These are phyloP conservation scores for Aspergillus avenaceus DNA, from an alignment of 495 filamentous ascomycete species.

Conservation along the genomic window DNA sequence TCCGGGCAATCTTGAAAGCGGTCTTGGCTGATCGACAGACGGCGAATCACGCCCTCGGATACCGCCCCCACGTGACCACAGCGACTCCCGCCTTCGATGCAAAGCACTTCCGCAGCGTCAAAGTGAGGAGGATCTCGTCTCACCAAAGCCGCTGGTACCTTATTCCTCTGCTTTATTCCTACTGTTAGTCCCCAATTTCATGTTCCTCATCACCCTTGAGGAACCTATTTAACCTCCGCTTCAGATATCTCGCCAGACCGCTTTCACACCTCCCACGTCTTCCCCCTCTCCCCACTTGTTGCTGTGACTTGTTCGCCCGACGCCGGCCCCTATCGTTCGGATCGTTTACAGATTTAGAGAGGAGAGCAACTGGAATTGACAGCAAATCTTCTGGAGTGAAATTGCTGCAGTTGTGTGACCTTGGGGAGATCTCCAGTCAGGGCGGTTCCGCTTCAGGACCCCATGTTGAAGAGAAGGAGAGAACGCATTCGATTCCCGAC, in stretches of 20 bases:
- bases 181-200: conserved; percentile 7
- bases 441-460: conserved; percentile 37
- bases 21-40: conserved; percentile 29
- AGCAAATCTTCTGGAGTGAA: conserved; percentile 10
- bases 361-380: conserved; percentile 2
- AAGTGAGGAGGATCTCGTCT: conserved; percentile 14
- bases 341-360: too few relatives aligned
- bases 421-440: conserved; percentile 13
- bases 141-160: conserved; percentile 12
- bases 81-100: conserved; percentile 41
- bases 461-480: conserved; percentile 52
- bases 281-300: conserved; percentile 11
- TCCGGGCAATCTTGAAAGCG: background rate
- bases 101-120: conserved; percentile 35
- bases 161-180: conserved; percentile 8
- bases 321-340: conserved; percentile 27
- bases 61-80: conserved; percentile 28
- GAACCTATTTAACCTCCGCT: conserved; percentile 14
- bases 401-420: conserved; percentile 8
- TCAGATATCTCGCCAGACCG: conserved; percentile 13
- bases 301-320: conserved; percentile 33
- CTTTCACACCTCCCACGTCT: too few relatives aligned
- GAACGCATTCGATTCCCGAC: conserved; percentile 42
- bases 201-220: conserved; percentile 8
- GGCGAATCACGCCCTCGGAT: conserved; percentile 19